Evolutionary conservation across 2,329 filamentous ascomycete species (phyloP).

Genomic region (Macrophomina tecta): DNA sequence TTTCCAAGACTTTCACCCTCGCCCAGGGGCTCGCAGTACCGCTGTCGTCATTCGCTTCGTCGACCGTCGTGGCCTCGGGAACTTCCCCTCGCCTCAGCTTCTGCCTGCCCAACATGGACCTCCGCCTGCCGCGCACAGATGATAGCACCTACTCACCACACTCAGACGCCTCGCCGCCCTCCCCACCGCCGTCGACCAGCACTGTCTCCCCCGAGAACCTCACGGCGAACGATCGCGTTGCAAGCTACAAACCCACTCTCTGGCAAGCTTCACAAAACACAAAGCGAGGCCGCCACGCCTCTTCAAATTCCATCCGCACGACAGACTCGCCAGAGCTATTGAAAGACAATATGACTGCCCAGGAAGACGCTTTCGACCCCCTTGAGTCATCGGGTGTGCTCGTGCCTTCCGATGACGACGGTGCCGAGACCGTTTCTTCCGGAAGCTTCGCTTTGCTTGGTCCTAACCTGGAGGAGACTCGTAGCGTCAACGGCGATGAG

Average conservation of each 20-base stretch:
- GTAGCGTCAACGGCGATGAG: slow-evolving; percentile 20
- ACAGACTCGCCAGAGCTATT: neutral
- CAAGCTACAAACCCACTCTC: slow-evolving; percentile 15
- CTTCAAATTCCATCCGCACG: neutral
- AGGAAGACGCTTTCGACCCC: slow-evolving; percentile 9
- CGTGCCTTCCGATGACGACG: slow-evolving; percentile 26
- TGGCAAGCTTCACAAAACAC: slow-evolving; percentile 10
- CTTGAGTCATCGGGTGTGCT: slow-evolving; percentile 21
- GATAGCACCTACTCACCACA: slow-evolving; percentile 25
- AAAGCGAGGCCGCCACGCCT: slow-evolving; percentile 6
- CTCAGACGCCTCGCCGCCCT: slow-evolving; percentile 19
- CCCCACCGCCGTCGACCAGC: slow-evolving; percentile 5
- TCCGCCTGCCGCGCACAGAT: slow-evolving; percentile 23
- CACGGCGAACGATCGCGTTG: slow-evolving; percentile 20
- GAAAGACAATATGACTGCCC: slow-evolving; percentile 3
- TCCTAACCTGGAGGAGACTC: slow-evolving; percentile 20
- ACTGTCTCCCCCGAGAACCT: slow-evolving; percentile 16
- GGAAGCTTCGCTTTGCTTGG: slow-evolving; percentile 20
- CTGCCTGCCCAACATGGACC: slow-evolving; percentile 24
- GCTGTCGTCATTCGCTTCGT: slow-evolving; percentile 18
- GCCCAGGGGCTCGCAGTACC: slow-evolving; percentile 23
- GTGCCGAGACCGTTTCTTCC: slow-evolving; percentile 26
- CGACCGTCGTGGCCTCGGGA: slow-evolving; percentile 25
- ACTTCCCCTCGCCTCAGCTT: slow-evolving; percentile 12
- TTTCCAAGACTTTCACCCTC: slow-evolving; percentile 6